A percentile compares a stretch with the other conserved stretches of the same genome.
phyloP scores from a whole-genome alignment of 805 yeast species.

The Priceomyces haplophilus region DNA sequence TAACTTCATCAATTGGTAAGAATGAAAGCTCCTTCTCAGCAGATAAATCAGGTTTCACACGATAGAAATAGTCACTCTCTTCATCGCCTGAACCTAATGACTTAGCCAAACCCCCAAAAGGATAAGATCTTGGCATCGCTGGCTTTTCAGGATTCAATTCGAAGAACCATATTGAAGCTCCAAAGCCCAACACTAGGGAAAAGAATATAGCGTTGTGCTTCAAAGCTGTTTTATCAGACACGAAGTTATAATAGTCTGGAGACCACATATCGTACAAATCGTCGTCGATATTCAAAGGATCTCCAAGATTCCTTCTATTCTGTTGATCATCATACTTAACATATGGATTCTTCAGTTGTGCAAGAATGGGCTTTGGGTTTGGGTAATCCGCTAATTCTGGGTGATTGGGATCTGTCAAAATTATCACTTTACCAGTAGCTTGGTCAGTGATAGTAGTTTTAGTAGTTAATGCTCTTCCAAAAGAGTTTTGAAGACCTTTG shows the following conservation, averaged over 20 bases:
- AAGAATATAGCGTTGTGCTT: conserved; percentile 54
- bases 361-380: conserved; percentile 53
- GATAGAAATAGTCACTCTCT: conserved; percentile 43
- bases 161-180: conserved; percentile 40
- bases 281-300: conserved; percentile 67
- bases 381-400: conserved; percentile 60
- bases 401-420: conserved; percentile 38
- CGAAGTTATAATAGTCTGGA: conserved; percentile 67
- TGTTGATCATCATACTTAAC: conserved; percentile 75
- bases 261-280: conserved; percentile 84
- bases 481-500: conserved; percentile 11
- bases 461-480: conserved; percentile 29
- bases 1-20: conserved; percentile 29
- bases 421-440: conserved; percentile 35
- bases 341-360: conserved; percentile 69
- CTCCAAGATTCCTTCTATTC: conserved; percentile 72
- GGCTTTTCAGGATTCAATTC: conserved; percentile 61
- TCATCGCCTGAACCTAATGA: conserved; percentile 64
- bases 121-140: conserved; percentile 73
- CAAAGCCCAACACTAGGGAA: conserved; percentile 41
- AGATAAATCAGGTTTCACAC: conserved; percentile 37
- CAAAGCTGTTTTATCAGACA: conserved; percentile 59
- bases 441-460: conserved; percentile 39
- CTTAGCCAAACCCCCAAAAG: conserved; percentile 70
- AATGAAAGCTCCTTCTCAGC: conserved; percentile 38